Percentiles rank a stretch among this genome's conserved stretches.
These are phyloP conservation scores for Penstemon eatonii DNA, from an alignment of 257 asterid genomes.

Conservation along the genomic window DNA sequence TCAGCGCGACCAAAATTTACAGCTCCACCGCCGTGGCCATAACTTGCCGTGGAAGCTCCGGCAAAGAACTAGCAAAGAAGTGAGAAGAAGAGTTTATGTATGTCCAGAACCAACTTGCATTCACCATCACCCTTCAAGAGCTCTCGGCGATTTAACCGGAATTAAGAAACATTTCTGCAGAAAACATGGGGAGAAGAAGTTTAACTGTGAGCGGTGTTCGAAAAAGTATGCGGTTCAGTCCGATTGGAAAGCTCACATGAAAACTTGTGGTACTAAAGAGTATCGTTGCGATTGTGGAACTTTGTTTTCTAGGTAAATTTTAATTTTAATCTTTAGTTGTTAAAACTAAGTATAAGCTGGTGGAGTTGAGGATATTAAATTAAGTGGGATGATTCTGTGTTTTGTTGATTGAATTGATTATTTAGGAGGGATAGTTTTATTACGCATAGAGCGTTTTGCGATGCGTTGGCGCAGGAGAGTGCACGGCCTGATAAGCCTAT, in stretches of 20 bases:
- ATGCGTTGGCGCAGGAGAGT: conserved; percentile 87
- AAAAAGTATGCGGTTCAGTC: conserved; percentile 83
- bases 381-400: neutral
- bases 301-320: conserved; percentile 67
- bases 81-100: conserved; percentile 72
- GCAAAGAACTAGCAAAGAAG: conserved; percentile 61
- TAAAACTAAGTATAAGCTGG: too few relatives aligned
- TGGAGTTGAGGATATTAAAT: too few relatives aligned
- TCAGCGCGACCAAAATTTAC: conserved; percentile 90
- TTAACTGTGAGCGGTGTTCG: conserved; percentile 80
- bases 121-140: conserved; percentile 82
- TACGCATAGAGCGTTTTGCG: conserved; percentile 90
- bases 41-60: conserved; percentile 92
- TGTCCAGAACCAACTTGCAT: conserved; percentile 74
- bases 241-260: conserved; percentile 96
- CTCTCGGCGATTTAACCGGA: conserved; percentile 92
- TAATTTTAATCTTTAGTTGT: too few relatives aligned
- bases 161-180: conserved; percentile 87
- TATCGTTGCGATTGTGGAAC: conserved; percentile 95
- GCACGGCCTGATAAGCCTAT: conserved; percentile 36
- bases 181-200: conserved; percentile 90
- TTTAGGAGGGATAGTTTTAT: conserved; percentile 89
- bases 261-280: conserved; percentile 85
- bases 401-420: conserved; percentile 18
- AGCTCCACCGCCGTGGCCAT: conserved; percentile 91